A percentile compares a stretch with the other conserved stretches of the same genome.
These are phyloP conservation scores for Pythium guiyangense DNA, from an alignment of 352 stramenopile genomes.

Conservation along the genomic window DNA sequence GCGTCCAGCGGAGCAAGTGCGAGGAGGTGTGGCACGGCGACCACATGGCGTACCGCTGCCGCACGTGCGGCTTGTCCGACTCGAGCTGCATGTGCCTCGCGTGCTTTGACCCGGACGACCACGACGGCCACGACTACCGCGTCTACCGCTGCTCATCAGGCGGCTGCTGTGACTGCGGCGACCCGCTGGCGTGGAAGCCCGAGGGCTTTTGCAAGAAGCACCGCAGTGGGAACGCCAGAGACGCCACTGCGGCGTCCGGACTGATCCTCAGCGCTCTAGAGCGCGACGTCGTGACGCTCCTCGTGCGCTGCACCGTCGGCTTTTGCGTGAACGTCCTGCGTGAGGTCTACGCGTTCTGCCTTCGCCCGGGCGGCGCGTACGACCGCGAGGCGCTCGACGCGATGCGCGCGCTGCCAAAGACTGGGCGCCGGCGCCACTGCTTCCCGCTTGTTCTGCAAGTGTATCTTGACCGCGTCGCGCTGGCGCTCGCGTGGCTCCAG, in stretches of 20 bases:
- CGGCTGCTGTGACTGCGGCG: conserved; percentile 79
- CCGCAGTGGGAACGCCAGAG: conserved; percentile 11
- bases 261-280: conserved; percentile 31
- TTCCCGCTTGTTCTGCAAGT: conserved; percentile 46
- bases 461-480: conserved; percentile 51
- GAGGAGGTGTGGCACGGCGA: conserved; percentile 86
- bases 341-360: conserved; percentile 49
- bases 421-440: conserved; percentile 28
- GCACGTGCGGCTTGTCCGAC: conserved; percentile 79
- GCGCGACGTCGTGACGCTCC: conserved; percentile 29
- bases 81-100: conserved; percentile 84
- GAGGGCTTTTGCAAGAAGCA: conserved; percentile 81
- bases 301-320: conserved; percentile 36
- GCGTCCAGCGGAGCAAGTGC: conserved; percentile 70
- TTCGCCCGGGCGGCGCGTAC: conserved; percentile 22
- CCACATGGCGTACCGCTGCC: conserved; percentile 83
- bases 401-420: conserved; percentile 36
- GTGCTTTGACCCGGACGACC: conserved; percentile 75
- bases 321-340: conserved; percentile 61
- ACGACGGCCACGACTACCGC: conserved; percentile 77
- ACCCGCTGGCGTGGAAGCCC: conserved; percentile 71
- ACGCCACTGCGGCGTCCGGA: no score
- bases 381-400: conserved; percentile 30
- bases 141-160: conserved; percentile 80
- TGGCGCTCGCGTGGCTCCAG: conserved; percentile 63